Evolutionary conservation across 106 monocot species (phyloP).

Genomic region (Vanilla planifolia): DNA sequence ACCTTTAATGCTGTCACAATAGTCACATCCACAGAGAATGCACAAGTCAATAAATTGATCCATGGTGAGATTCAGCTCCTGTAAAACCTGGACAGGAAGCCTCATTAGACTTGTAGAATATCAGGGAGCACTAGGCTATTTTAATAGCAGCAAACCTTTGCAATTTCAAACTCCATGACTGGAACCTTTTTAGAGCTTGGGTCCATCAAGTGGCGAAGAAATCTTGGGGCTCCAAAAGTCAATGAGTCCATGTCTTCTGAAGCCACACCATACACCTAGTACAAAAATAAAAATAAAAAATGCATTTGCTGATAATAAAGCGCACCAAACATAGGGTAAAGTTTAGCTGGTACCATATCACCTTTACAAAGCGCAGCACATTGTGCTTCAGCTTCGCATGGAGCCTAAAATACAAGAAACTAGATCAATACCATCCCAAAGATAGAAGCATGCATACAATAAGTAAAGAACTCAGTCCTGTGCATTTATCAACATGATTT

Average conservation of each 20-base stretch:
- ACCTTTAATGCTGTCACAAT: conserved; percentile 90
- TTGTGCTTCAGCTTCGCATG: conserved; percentile 86
- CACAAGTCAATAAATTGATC: conserved; percentile 92
- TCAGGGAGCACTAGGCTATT: conserved; percentile 1
- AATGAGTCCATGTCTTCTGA: conserved; percentile 96
- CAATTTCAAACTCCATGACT: conserved; percentile 82
- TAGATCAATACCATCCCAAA: not conserved
- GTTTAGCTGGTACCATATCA: conserved; percentile 38
- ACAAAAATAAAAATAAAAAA: conserved; percentile 3
- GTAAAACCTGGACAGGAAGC: conserved; percentile 46
- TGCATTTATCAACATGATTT: not conserved
- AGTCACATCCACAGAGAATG: conserved; percentile 90
- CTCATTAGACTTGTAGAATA: not conserved
- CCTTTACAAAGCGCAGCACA: conserved; percentile 82
- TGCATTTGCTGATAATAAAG: not conserved
- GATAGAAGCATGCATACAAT: not conserved
- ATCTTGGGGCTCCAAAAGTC: conserved; percentile 82
- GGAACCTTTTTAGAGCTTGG: conserved; percentile 83
- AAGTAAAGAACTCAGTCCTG: not conserved
- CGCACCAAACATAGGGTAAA: not conserved
- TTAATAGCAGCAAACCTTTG: conserved; percentile 36
- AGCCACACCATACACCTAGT: conserved; percentile 82
- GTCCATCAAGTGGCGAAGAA: conserved; percentile 93
- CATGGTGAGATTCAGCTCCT: conserved; percentile 75
- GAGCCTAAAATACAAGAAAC: conserved; percentile 38